Evolutionary conservation across 768 basidiomycete species (phyloP), one percentile per base, ranked within the genome.

Genomic region (Suillus sp.): DNA sequence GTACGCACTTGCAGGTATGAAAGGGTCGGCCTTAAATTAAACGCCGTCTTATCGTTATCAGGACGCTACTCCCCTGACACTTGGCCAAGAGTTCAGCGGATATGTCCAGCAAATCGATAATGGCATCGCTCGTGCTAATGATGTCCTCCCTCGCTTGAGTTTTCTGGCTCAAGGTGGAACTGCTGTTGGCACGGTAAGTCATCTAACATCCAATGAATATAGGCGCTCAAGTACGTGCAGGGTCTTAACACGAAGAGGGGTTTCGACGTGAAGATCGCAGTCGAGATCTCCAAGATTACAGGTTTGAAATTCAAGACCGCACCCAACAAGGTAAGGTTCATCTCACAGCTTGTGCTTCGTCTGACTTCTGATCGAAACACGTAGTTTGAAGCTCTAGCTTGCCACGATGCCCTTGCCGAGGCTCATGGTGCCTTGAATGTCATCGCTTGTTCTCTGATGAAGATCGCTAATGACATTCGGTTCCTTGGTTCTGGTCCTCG

Each of bases 381-480:
- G 3, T 64, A 97, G 95, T 99, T 99, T 69, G 97, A 99, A 77
- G 96, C 97, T 10, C 87, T 99, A 65, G 97, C 97, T 25, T 83
- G 92, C 20, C 97, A 99, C 75, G 97, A 99, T 75, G 97, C 97
- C 4, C 87, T 99, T 63, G 94, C 98, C n/a, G 97, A 99, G 78
- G 88, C 95, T 10, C 96, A 98, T 63, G 97, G 97, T 61, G 96
- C 96, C 18, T 84, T 99, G 66, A 99, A 99, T 78, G 92, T 93
- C 51, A 77, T 99, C 60, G 97, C 97, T n/a, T 93, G 91, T 73
- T 97, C 95, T 8, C 79, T 98, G 68, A 97, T 98, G 95, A 99
- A 99, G 84, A 98, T 99, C 71, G 96, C 96, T 55, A 99, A 99
- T 75, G 97, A 99, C 72, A 96, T 99, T 74, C 91, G 97, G 60